Conservation (phyloP, 23 red algal species). For the Gracilariopsis chorda region DNA sequence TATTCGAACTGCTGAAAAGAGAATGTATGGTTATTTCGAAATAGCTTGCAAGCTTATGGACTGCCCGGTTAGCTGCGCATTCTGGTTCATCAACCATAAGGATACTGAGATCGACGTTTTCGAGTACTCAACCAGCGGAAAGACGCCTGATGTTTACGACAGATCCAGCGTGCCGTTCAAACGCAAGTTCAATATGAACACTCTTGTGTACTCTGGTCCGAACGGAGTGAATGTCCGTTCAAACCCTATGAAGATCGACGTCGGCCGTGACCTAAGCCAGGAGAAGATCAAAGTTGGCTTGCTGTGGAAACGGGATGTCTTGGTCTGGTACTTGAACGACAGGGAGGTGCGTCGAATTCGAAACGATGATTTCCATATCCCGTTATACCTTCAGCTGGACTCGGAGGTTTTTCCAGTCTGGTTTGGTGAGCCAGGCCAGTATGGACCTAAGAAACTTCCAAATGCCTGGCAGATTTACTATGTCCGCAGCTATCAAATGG, state of each 20-base stretch:
- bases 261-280: neutral
- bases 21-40: constrained; percentile 44
- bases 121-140: constrained; percentile 36
- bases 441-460: constrained; percentile 25
- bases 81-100: constrained; percentile 28
- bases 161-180: neutral
- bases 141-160: neutral
- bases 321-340: constrained; percentile 52
- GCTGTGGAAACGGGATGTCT: constrained; percentile 4
- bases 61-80: constrained; percentile 38
- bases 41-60: constrained; percentile 43
- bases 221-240: neutral
- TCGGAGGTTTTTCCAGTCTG: constrained; percentile 48
- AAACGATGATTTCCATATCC: constrained; percentile 45
- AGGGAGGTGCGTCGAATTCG: constrained; percentile 1
- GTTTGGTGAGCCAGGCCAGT: constrained; percentile 42
- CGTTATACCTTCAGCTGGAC: constrained; percentile 39
- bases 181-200: constrained; percentile 35
- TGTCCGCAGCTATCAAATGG: constrained; percentile 27
- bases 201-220: neutral
- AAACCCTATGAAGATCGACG: neutral
- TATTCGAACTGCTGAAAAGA: constrained; percentile 8
- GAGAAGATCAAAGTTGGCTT: constrained; percentile 32
- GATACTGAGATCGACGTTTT: constrained; percentile 62
- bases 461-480: constrained; percentile 52